A percentile compares a stretch with the other conserved stretches of the same genome.
Evolutionary conservation across 345 rosid species (phyloP).

Genomic region (Gossypium australe): DNA sequence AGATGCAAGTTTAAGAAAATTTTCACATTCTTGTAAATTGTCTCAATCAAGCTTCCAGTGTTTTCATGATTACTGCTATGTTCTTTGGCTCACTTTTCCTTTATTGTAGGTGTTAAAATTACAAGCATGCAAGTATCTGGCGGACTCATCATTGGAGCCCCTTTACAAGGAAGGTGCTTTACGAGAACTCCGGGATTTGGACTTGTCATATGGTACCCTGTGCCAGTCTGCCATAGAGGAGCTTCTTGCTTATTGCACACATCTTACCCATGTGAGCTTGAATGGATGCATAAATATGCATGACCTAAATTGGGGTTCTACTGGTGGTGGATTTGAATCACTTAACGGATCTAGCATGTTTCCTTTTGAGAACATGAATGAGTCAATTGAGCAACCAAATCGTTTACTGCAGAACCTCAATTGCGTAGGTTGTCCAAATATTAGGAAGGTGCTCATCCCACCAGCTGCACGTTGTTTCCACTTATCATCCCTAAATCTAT

Average conservation of each 20-base stretch:
- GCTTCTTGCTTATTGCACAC: slow-evolving; percentile 88
- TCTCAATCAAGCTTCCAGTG: neutral
- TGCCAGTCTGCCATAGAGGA: slow-evolving; percentile 93
- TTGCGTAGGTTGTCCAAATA: slow-evolving; percentile 93
- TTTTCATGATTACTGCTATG: neutral
- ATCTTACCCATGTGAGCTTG: slow-evolving; percentile 90
- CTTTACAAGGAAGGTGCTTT: slow-evolving; percentile 83
- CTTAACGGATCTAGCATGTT: slow-evolving; percentile 22
- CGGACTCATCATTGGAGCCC: slow-evolving; percentile 85
- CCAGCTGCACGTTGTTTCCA: slow-evolving; percentile 68
- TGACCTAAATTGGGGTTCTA: slow-evolving; percentile 86
- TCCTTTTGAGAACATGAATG: slow-evolving; percentile 26
- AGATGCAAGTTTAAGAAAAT: neutral
- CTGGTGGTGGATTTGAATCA: slow-evolving; percentile 43
- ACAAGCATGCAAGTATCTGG: slow-evolving; percentile 97
- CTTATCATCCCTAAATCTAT: slow-evolving; percentile 76
- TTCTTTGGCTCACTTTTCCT: neutral
- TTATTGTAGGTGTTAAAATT: slow-evolving; percentile 65
- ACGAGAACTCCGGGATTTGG: slow-evolving; percentile 77
- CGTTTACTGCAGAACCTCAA: slow-evolving; percentile 87
- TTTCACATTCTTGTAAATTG: neutral
- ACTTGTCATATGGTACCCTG: slow-evolving; percentile 90
- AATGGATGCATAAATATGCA: slow-evolving; percentile 94
- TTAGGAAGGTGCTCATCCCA: slow-evolving; percentile 82
- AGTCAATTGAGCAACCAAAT: slow-evolving; percentile 42